Evolutionary conservation across 2,329 filamentous ascomycete species (phyloP).

Genomic region (Mycosphaerella sp.): DNA sequence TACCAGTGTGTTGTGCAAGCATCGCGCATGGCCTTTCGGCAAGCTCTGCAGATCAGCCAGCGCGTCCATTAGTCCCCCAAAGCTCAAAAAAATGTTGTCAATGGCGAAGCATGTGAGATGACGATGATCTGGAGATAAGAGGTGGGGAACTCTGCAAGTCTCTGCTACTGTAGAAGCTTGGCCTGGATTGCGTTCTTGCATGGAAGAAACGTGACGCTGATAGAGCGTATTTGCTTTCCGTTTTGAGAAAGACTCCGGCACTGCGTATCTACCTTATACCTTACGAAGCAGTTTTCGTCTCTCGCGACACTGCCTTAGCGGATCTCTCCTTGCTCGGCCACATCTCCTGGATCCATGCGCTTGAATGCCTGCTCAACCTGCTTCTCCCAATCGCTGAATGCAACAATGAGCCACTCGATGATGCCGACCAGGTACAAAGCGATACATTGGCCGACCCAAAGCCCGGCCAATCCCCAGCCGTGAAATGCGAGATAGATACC

Average conservation of each 20-base stretch:
- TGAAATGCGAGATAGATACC: conserved; percentile 81
- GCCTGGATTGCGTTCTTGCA: background rate
- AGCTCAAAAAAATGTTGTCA: conserved; percentile 18
- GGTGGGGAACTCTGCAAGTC: conserved; percentile 11
- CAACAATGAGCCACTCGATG: conserved; percentile 74
- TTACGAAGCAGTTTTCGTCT: background rate
- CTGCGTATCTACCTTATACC: conserved; percentile 7
- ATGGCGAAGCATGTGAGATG: conserved; percentile 2
- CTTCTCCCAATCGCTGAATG: conserved; percentile 67
- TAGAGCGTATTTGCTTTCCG: conserved; percentile 11
- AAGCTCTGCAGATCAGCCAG: conserved; percentile 2
- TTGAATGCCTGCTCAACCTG: conserved; percentile 67
- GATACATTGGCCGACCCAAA: conserved; percentile 63
- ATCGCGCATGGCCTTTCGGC: conserved; percentile 4
- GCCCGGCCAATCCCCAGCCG: conserved; percentile 71
- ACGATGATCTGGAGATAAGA: conserved; percentile 18
- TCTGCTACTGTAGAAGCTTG: background rate
- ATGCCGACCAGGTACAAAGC: conserved; percentile 73
- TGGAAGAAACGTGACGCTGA: conserved; percentile 2
- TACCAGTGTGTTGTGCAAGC: conserved; percentile 9
- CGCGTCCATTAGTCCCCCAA: too few relatives aligned
- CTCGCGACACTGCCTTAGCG: conserved; percentile 10
- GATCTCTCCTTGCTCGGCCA: conserved; percentile 35
- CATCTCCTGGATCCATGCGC: conserved; percentile 55
- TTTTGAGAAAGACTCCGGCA: background rate